Evolutionary conservation across 768 basidiomycete genomes (phyloP).

Genomic region (Hypholoma fasciculare): DNA sequence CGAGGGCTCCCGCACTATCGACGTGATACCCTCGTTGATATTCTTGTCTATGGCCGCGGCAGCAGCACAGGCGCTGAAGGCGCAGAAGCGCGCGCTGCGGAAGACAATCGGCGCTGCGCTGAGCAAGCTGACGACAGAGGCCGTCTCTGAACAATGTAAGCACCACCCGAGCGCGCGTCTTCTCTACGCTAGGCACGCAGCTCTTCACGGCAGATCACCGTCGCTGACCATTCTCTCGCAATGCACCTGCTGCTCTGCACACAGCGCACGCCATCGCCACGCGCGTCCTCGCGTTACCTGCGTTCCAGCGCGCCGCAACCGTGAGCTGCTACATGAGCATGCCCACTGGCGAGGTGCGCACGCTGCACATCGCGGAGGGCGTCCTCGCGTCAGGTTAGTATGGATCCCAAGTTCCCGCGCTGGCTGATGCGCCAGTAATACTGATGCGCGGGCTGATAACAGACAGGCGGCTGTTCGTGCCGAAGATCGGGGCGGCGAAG

Average conservation of each 20-base stretch:
- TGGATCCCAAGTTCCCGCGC: too few species aligned
- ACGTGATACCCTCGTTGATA: too few species aligned
- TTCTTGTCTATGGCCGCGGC: not conserved
- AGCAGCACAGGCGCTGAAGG: slow-evolving; percentile 26
- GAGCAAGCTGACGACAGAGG: too few species aligned
- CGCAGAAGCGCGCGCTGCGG: slow-evolving; percentile 58
- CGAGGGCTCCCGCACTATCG: not conserved
- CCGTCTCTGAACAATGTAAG: too few species aligned
- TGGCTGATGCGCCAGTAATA: not conserved
- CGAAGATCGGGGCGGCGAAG: slow-evolving; percentile 51
- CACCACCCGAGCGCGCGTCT: too few species aligned
- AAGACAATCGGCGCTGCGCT: slow-evolving; percentile 43
- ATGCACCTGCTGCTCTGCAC: not conserved
- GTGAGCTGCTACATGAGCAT: slow-evolving; percentile 82
- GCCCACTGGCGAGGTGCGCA: slow-evolving; percentile 71
- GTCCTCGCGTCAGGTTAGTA: slow-evolving; percentile 61
- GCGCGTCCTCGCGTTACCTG: slow-evolving; percentile 48
- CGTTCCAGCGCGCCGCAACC: slow-evolving; percentile 46
- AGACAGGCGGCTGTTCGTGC: slow-evolving; percentile 74
- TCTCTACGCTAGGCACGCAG: too few species aligned
- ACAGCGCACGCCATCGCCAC: slow-evolving; percentile 48
- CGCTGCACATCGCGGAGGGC: slow-evolving; percentile 46
- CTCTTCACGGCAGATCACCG: too few species aligned
- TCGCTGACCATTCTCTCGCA: not conserved
- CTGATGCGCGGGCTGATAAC: not conserved